Percentiles rank a stretch among this genome's conserved stretches.
phyloP scores from a whole-genome alignment of 2,329 filamentous ascomycete genomes.

The Hymenoscyphus infarciens region DNA sequence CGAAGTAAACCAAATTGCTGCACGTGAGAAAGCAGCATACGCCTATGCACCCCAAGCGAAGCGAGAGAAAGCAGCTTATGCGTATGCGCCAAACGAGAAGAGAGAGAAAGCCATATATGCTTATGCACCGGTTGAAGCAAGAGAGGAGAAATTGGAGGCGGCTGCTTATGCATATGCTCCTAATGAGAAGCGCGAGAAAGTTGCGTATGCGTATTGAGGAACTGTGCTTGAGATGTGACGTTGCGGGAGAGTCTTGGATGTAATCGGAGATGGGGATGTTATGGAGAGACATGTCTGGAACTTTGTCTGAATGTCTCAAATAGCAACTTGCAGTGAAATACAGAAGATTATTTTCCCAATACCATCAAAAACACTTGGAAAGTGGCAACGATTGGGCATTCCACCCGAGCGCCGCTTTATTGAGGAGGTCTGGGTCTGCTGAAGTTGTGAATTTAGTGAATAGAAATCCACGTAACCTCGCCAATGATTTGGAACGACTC shows the following conservation, averaged over 20 bases:
- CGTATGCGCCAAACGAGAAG: not conserved
- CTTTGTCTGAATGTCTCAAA: not conserved
- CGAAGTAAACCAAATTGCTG: not conserved
- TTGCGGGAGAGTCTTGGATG: not conserved
- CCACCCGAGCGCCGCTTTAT: too few relatives aligned
- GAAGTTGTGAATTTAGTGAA: too few relatives aligned
- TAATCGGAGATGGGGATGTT: not conserved
- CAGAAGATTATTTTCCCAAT: not conserved
- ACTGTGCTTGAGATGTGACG: not conserved
- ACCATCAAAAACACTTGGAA: too few relatives aligned
- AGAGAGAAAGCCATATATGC: not conserved
- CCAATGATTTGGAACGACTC: too few relatives aligned
- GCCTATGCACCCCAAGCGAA: not conserved
- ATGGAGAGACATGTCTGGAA: not conserved
- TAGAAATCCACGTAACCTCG: too few relatives aligned
- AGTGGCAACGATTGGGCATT: too few relatives aligned
- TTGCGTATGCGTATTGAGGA: constrained; percentile 1
- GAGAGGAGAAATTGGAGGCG: not conserved
- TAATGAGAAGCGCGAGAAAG: not conserved
- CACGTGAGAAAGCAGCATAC: not conserved
- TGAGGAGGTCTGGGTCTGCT: too few relatives aligned
- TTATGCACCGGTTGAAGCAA: not conserved
- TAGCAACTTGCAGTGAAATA: not conserved
- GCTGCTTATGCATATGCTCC: not conserved
- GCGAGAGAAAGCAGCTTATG: not conserved